Evolutionary conservation across 768 basidiomycete species (phyloP).

Genomic region (Agaricus subrufescens): DNA sequence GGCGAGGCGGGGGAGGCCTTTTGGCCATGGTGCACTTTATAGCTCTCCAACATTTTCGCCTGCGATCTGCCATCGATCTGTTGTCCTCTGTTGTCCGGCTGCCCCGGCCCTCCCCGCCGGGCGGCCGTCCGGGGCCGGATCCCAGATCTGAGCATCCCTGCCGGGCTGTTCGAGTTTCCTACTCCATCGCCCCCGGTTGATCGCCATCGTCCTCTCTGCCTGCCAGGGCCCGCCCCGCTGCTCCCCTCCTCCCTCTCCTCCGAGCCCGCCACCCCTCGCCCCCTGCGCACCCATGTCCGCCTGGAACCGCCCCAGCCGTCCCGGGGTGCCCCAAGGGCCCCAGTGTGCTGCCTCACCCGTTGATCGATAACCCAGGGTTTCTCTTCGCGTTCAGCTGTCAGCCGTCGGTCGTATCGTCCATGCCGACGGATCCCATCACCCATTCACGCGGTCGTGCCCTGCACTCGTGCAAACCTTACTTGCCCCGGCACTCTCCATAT

Average conservation of each 20-base stretch:
- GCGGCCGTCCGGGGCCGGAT: not conserved
- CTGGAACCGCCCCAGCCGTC: not conserved
- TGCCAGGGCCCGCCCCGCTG: not conserved
- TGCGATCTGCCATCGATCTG: too few relatives aligned
- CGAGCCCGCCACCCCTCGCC: not conserved
- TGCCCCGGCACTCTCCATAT: too few relatives aligned
- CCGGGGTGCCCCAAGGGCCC: too few relatives aligned
- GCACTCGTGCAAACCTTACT: too few relatives aligned
- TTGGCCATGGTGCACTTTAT: not conserved
- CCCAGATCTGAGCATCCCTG: too few relatives aligned
- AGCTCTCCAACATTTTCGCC: too few relatives aligned
- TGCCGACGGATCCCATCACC: conserved; percentile 5
- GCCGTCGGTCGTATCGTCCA: conserved; percentile 1
- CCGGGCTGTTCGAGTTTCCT: too few relatives aligned
- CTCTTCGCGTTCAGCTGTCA: not conserved
- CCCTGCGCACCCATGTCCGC: not conserved
- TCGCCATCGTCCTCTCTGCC: not conserved
- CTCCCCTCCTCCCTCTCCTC: not conserved
- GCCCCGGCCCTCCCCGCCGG: not conserved
- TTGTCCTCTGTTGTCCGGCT: too few relatives aligned
- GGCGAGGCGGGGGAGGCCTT: not conserved
- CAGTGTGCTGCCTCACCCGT: too few relatives aligned
- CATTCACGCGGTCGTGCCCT: too few relatives aligned
- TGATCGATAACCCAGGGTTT: not conserved
- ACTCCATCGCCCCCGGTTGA: too few relatives aligned